Percentiles rank a stretch among this genome's conserved stretches.
Conservation (phyloP, 768 basidiomycete genomes). For the Rhizopogon vesiculosus region DNA sequence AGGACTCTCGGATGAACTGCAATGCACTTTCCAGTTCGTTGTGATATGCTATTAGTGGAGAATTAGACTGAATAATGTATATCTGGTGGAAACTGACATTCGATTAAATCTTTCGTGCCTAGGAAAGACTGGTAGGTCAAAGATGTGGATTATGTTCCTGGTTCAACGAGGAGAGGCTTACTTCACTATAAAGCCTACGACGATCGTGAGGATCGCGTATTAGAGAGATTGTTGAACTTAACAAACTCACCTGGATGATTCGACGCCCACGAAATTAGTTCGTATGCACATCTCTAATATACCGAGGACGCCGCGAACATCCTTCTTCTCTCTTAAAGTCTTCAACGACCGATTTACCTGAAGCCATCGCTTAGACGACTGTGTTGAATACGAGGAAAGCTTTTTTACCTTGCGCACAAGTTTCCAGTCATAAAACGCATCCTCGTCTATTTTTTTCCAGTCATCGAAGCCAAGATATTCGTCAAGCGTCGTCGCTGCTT, state of each 20-base stretch:
- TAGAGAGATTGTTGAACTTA: conserved; percentile 4
- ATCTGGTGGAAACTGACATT: conserved; percentile 45
- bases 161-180: conserved; percentile 15
- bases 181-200: conserved; percentile 88
- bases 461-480: conserved; percentile 78
- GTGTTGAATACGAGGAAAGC: neutral
- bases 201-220: neutral
- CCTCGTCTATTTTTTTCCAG: conserved; percentile 89
- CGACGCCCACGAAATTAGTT: conserved; percentile 90
- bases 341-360: conserved; percentile 73
- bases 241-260: conserved; percentile 61
- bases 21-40: conserved; percentile 74
- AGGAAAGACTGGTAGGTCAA: conserved; percentile 67
- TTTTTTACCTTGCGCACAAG: conserved; percentile 65
- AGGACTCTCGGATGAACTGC: conserved; percentile 68
- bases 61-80: neutral
- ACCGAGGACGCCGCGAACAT: conserved; percentile 82
- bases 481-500: conserved; percentile 73
- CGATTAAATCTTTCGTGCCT: conserved; percentile 87
- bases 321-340: conserved; percentile 66
- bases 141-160: conserved; percentile 8
- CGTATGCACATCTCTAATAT: conserved; percentile 89
- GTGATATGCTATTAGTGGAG: conserved; percentile 60
- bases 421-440: conserved; percentile 89
- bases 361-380: neutral